Evolutionary conservation across 2,329 filamentous ascomycete genomes (phyloP).

Genomic region (Xylogone sp.): DNA sequence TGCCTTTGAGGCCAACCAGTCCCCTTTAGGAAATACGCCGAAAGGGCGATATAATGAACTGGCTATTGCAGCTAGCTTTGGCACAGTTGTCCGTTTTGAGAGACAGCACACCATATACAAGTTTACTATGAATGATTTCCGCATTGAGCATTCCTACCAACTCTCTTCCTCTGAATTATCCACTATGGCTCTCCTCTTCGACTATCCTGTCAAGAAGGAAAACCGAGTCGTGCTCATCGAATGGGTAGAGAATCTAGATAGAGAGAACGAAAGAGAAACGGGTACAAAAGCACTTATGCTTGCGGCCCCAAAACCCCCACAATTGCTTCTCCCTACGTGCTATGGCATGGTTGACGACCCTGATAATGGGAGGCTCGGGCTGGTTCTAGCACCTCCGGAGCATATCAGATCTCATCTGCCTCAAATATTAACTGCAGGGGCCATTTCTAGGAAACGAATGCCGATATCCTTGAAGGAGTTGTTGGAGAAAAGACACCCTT

Average conservation of each 20-base stretch:
- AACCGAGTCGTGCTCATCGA: constrained; percentile 24
- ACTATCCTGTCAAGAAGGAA: constrained; percentile 22
- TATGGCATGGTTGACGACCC: constrained; percentile 24
- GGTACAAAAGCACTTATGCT: constrained; percentile 22
- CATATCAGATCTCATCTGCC: constrained; percentile 20
- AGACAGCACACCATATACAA: constrained; percentile 18
- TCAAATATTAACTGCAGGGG: constrained; percentile 17
- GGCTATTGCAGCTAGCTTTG: constrained; percentile 20
- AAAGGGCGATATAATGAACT: constrained; percentile 13
- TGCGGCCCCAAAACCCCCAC: constrained; percentile 18
- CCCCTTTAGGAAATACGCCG: constrained; percentile 6
- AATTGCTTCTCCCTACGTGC: constrained; percentile 19
- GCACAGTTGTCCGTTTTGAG: constrained; percentile 18
- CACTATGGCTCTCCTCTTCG: constrained; percentile 23
- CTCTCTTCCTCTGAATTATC: constrained; percentile 15
- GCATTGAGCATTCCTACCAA: constrained; percentile 18
- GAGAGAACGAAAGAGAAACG: constrained; percentile 18
- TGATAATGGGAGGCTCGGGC: constrained; percentile 13
- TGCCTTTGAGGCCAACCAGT: constrained; percentile 16
- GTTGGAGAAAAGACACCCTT: constrained; percentile 17
- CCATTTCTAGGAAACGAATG: constrained; percentile 22
- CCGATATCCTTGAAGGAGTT: constrained; percentile 18
- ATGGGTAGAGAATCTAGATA: constrained; percentile 16
- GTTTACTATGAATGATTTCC: constrained; percentile 21
- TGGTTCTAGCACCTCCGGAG: constrained; percentile 21